These are phyloP conservation scores for Candida patagonica DNA, from an alignment of 805 yeast genomes.

Conservation along the genomic window DNA sequence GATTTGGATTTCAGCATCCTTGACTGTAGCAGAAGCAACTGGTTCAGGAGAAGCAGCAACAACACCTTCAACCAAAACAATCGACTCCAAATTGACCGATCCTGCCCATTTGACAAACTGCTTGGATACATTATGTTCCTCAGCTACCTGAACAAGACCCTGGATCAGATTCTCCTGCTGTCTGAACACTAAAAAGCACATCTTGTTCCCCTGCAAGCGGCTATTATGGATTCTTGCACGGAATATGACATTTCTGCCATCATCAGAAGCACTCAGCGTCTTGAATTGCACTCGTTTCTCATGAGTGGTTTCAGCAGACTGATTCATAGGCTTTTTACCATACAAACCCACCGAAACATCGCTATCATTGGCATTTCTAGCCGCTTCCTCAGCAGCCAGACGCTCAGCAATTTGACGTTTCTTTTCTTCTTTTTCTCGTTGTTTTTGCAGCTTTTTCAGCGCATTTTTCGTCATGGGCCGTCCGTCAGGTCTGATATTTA, in stretches of 20 bases:
- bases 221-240: slow-evolving; percentile 92
- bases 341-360: slow-evolving; percentile 84
- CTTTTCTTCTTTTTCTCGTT: slow-evolving; percentile 34
- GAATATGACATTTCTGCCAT: slow-evolving; percentile 69
- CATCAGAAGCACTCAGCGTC: slow-evolving; percentile 44
- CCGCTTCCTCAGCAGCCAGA: slow-evolving; percentile 78
- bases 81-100: slow-evolving; percentile 74
- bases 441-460: slow-evolving; percentile 70
- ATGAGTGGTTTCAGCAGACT: slow-evolving; percentile 63
- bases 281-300: slow-evolving; percentile 50
- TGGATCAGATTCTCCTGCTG: slow-evolving; percentile 81
- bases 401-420: slow-evolving; percentile 89
- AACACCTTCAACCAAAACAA: slow-evolving; percentile 81
- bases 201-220: slow-evolving; percentile 93
- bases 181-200: slow-evolving; percentile 84
- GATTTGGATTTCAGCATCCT: slow-evolving; percentile 79
- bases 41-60: slow-evolving; percentile 79
- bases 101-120: slow-evolving; percentile 97
- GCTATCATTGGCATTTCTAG: slow-evolving; percentile 61
- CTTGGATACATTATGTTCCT: slow-evolving; percentile 65
- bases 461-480: slow-evolving; percentile 90
- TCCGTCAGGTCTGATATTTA: slow-evolving; percentile 73
- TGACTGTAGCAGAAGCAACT: slow-evolving; percentile 83
- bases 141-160: slow-evolving; percentile 71
- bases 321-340: slow-evolving; percentile 83